phyloP scores from a whole-genome alignment of 78 protist genomes.

The Polysphondylium violaceum region DNA sequence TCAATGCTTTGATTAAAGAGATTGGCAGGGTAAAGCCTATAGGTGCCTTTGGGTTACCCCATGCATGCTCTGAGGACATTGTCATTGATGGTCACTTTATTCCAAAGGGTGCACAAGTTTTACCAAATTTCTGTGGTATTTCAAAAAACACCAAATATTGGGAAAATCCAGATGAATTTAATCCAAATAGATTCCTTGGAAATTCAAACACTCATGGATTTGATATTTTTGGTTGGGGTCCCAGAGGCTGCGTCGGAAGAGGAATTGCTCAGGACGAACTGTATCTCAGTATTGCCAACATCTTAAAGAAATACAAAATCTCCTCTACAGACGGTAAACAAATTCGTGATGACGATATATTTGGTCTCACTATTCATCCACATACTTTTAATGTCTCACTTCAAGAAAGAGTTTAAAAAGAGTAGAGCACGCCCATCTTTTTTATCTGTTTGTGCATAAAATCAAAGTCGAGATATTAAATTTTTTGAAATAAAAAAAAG shows the following conservation, averaged over 20 bases:
- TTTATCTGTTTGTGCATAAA: too few relatives aligned
- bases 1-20: background rate
- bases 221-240: slow-evolving; percentile 16
- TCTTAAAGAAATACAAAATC: slow-evolving; percentile 26
- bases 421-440: too few relatives aligned
- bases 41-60: slow-evolving; percentile 24
- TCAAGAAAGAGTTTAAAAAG: too few relatives aligned
- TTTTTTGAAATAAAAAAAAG: too few relatives aligned
- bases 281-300: slow-evolving; percentile 18
- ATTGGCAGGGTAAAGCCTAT: slow-evolving; percentile 5
- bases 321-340: slow-evolving; percentile 3
- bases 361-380: slow-evolving; percentile 70
- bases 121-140: background rate
- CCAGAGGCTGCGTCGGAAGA: slow-evolving; percentile 32
- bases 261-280: background rate
- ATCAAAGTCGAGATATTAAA: too few relatives aligned
- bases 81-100: slow-evolving; percentile 7
- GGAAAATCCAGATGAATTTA: slow-evolving; percentile 10
- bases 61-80: slow-evolving; percentile 10
- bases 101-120: slow-evolving; percentile 15
- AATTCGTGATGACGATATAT: slow-evolving; percentile 36
- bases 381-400: too few relatives aligned
- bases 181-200: slow-evolving; percentile 20
- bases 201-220: background rate
- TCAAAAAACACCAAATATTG: background rate